A percentile compares a stretch with the other conserved stretches of the same genome.
Evolutionary conservation across 495 filamentous ascomycete species (phyloP).

Genomic region (Tetracladium marchalianum): DNA sequence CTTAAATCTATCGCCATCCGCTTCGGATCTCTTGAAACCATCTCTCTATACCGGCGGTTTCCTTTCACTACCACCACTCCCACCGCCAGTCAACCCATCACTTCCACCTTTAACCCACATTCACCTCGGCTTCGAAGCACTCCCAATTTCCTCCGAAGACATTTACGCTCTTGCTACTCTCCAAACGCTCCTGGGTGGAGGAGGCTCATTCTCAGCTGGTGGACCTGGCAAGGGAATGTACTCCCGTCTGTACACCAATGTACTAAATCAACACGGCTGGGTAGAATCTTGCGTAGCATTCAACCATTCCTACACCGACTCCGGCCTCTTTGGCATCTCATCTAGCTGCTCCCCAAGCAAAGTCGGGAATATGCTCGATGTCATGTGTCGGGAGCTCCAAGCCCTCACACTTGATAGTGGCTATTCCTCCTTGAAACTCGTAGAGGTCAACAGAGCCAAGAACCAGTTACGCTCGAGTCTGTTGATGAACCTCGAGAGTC

Average conservation of each 20-base stretch:
- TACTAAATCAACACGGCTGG: slow-evolving; percentile 94
- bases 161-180: slow-evolving; percentile 97
- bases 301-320: slow-evolving; percentile 95
- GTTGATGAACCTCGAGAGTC: slow-evolving; percentile 94
- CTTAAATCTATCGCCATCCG: slow-evolving; percentile 33
- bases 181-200: slow-evolving; percentile 90
- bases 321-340: slow-evolving; percentile 87
- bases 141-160: slow-evolving; percentile 79
- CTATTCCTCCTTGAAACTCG: slow-evolving; percentile 54
- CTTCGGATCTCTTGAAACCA: slow-evolving; percentile 49
- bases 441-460: slow-evolving; percentile 91
- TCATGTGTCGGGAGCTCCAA: slow-evolving; percentile 84
- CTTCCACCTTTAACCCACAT: slow-evolving; percentile 81
- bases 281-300: slow-evolving; percentile 91
- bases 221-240: slow-evolving; percentile 99
- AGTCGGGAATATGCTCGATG: slow-evolving; percentile 73
- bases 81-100: slow-evolving; percentile 64
- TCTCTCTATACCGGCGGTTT: slow-evolving; percentile 93
- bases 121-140: slow-evolving; percentile 90
- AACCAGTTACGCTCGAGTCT: slow-evolving; percentile 88
- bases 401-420: slow-evolving; percentile 64
- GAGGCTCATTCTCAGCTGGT: slow-evolving; percentile 94
- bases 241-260: slow-evolving; percentile 91
- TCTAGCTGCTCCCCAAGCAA: slow-evolving; percentile 71
- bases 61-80: slow-evolving; percentile 70